Evolutionary conservation across 2,329 filamentous ascomycete species (phyloP), one percentile per base, ranked within the genome.

Genomic region (Paramyrothecium sp.): DNA sequence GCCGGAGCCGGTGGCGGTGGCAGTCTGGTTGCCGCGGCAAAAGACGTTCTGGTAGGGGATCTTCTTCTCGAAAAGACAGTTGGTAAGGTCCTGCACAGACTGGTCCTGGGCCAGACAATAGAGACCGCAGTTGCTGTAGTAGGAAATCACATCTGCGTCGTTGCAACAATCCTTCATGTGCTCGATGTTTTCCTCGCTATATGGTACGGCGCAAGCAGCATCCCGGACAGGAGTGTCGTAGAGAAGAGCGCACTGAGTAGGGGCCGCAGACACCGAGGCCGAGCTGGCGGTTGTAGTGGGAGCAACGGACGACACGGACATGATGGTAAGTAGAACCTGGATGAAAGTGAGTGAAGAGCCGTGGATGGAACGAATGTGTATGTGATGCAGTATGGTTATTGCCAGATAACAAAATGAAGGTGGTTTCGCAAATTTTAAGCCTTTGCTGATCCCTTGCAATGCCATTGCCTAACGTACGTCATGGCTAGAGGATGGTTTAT

Each of bases 121-220:
- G 58, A 81, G 63, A 17, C 76, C 78, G 71, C 81, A 83, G 63
- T 74, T 68, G 65, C 75, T 63, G 64, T 77, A 71, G 75, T 81
- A 82, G 61, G 69, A 69, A 52, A 76, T 67, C 26, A 81, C 71
- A 21, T 74, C 66, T 54, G 79, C 76, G 11, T 70, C 61, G 12
- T 72, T 69, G 64, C 80, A 83, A 75, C 80, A 83, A 21, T 68
- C 62, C 46, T 70, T 57, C 72, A 81, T 75, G 58, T 78, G 70
- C 41, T 74, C 69, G 54, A 75, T 71, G 69, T 77, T 67, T 61
- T 79, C 77, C 5, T 68, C 66, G 59, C 66, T 68, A 57, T 69
- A 69, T 23, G 73, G 65, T 53, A 80, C 68, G 3, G 72, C 81
- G 65, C 81, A 83, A 46, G 73, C 75, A 17, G 72, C 67, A 58